phyloP scores from a whole-genome alignment of 139 green algal genomes.

The Dunaliella primolecta region DNA sequence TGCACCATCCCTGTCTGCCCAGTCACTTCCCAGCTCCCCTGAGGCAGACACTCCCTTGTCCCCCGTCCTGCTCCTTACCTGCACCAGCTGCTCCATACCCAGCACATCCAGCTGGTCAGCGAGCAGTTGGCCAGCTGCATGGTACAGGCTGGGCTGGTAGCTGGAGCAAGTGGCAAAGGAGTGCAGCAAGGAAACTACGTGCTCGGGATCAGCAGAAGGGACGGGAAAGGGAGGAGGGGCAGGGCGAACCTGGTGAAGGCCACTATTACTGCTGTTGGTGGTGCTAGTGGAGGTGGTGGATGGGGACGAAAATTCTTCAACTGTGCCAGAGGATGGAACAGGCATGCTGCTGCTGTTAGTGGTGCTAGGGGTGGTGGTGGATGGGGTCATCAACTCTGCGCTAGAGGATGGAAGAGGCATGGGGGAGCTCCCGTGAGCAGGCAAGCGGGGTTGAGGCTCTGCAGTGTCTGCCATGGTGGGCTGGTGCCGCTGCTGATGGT shows the following conservation, averaged over 20 bases:
- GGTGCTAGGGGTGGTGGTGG: neutral
- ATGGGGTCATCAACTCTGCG: no score
- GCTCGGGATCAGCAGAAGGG: neutral
- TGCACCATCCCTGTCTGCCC: no score
- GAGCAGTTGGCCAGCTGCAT: neutral
- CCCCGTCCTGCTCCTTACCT: neutral
- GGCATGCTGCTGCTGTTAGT: neutral
- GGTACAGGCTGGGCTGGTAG: slow-evolving; percentile 10
- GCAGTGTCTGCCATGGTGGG: neutral
- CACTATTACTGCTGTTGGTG: neutral
- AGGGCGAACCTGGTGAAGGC: neutral
- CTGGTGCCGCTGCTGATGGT: neutral
- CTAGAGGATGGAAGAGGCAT: no score
- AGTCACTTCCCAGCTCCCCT: no score
- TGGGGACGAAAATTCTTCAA: no score
- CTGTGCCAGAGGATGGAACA: neutral
- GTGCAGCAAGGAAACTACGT: neutral
- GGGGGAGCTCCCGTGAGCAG: no score
- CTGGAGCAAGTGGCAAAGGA: neutral
- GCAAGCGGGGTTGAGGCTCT: no score
- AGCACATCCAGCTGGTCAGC: neutral
- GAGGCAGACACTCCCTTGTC: no score
- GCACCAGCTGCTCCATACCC: slow-evolving; percentile 5
- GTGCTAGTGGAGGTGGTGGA: neutral
- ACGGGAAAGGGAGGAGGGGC: neutral